These are phyloP conservation scores for Cercospora sojina DNA, from an alignment of 2,329 filamentous ascomycete species.

Conservation along the genomic window DNA sequence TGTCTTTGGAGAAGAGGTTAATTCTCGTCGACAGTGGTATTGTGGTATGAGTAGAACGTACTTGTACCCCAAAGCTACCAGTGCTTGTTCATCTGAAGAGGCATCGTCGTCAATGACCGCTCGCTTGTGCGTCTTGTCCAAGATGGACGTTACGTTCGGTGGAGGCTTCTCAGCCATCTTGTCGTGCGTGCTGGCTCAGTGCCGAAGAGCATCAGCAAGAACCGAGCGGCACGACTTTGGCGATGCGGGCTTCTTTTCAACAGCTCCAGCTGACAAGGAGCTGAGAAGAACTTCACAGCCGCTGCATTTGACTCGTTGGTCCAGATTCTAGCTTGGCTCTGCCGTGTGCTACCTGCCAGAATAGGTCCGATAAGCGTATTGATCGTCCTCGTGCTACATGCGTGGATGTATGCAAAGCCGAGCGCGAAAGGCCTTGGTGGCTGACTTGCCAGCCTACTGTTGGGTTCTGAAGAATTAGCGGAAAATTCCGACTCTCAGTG, in stretches of 20 bases:
- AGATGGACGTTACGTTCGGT: conserved; percentile 23
- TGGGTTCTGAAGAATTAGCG: background rate
- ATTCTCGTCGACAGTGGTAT: background rate
- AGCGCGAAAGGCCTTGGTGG: background rate
- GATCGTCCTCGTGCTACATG: background rate
- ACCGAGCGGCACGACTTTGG: background rate
- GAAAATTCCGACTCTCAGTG: background rate
- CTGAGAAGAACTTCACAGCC: background rate
- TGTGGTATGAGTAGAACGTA: background rate
- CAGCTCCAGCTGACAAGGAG: background rate
- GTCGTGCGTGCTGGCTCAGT: background rate
- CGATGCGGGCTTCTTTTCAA: background rate
- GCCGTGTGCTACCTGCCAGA: background rate
- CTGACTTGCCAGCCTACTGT: background rate
- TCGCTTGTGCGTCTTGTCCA: conserved; percentile 22
- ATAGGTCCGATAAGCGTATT: background rate
- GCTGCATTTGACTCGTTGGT: background rate
- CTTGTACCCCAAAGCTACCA: conserved; percentile 29
- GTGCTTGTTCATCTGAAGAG: conserved; percentile 22
- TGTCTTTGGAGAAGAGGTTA: conserved; percentile 7
- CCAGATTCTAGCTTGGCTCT: background rate
- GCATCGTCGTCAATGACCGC: conserved; percentile 23
- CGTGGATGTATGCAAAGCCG: background rate
- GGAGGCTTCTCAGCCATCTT: background rate
- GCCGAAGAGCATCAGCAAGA: background rate